Evolutionary conservation across 352 stramenopile genomes (phyloP).

Genomic region (Aphanomyces euteiches): DNA sequence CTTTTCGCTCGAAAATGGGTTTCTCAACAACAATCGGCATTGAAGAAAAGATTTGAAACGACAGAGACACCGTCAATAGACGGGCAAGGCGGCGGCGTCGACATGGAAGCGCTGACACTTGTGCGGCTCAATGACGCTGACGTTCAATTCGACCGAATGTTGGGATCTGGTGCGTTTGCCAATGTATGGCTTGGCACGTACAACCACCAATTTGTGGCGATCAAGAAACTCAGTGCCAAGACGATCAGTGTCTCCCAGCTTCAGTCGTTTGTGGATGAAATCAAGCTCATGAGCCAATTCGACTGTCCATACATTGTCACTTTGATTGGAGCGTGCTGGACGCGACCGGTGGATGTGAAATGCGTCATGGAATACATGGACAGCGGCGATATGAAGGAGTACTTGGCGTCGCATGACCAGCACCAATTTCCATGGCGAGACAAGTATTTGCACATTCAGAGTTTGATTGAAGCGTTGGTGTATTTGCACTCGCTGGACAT

Average conservation of each 20-base stretch:
- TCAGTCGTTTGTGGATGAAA: not conserved
- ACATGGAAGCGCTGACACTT: not conserved
- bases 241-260: not conserved
- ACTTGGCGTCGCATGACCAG: not conserved
- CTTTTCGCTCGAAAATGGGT: too few species aligned
- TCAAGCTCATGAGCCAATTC: not conserved
- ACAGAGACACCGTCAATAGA: not conserved
- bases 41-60: too few species aligned
- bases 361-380: slow-evolving; percentile 2
- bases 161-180: slow-evolving; percentile 4
- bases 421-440: not conserved
- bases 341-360: not conserved
- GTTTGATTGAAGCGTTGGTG: not conserved
- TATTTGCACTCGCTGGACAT: not conserved
- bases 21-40: too few species aligned
- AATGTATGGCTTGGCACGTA: slow-evolving; percentile 1
- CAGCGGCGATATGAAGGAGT: not conserved
- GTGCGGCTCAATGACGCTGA: not conserved
- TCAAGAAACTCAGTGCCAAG: not conserved
- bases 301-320: not conserved
- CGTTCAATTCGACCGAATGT: not conserved
- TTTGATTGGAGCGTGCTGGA: not conserved
- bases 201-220: not conserved
- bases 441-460: not conserved
- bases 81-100: not conserved